These are phyloP conservation scores for Scheffersomyces segobiensis DNA, from an alignment of 1,139 yeast genomes.

Conservation along the genomic window DNA sequence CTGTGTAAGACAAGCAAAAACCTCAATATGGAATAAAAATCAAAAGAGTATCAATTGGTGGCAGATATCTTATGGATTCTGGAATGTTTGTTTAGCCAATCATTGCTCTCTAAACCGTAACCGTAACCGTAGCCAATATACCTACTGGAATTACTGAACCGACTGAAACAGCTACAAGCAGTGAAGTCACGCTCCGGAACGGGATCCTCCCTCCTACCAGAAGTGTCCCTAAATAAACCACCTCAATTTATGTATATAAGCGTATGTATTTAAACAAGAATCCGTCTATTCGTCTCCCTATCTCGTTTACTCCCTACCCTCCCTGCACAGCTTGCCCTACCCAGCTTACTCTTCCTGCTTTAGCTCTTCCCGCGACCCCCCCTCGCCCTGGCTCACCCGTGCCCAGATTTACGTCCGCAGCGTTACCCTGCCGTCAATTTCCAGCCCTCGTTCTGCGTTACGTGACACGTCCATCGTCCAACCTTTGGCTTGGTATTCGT, in stretches of 20 bases:
- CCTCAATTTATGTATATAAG: no score
- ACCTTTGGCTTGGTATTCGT: neutral
- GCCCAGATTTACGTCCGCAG: neutral
- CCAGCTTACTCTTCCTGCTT: no score
- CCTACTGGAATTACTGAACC: neutral
- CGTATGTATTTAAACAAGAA: no score
- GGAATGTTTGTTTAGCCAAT: neutral
- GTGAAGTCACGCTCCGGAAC: neutral
- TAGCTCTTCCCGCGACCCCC: neutral
- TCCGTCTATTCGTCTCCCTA: no score
- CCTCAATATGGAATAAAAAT: no score
- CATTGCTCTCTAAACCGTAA: neutral
- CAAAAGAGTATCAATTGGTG: no score
- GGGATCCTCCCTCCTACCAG: neutral
- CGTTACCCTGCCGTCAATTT: neutral
- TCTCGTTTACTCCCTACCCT: neutral
- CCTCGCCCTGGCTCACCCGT: no score
- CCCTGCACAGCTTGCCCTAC: neutral
- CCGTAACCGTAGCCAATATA: neutral
- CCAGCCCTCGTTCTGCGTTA: neutral
- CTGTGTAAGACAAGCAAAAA: neutral
- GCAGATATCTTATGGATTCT: no score
- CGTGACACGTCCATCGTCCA: neutral
- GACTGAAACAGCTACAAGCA: neutral
- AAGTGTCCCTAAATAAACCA: neutral